Base-by-base conservation (phyloP, 2,329 filamentous ascomycete species). In the Colletotrichum godetiae region DNA sequence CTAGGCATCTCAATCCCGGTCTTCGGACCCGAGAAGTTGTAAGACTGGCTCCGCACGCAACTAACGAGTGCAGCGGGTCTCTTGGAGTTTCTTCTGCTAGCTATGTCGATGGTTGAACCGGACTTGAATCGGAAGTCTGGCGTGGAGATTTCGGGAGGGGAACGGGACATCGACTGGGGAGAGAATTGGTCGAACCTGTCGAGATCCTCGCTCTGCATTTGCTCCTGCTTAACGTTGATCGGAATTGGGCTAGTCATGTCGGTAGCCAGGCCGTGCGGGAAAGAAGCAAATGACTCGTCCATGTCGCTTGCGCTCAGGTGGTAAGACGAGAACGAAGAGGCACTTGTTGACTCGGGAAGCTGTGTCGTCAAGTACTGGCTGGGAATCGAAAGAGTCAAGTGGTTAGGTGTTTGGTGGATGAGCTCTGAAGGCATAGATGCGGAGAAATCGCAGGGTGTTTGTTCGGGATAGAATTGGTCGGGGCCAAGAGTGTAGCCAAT, bases 21-120 rank as follows among this genome's bases (percentile, higher is more conserved):
- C 79, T 86, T 87, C 8, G 87, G 85, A 31, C 78, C 80, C 3
- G 75, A 65, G 24, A 79, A 69, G 49, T 80, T 79, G 68, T 81
- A 84, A 0, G 87, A 84, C 53, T 82, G 84, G 75, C 82, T 86
- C 64, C 87, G 84, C 24, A 86, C 79, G 10, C 86, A 83, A 11
- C 81, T 81, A 53, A 87, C 83, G n/a, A 90, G 81, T 35, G 86
- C 84, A 33, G 88, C 83, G 1, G 86, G 86, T 4, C 84, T 84
- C 65, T 88, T 86, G 67, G 83, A 84, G 74, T 87, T 87, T 65
- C 89, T 85, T 58, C 89, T 85, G 22, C 85, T 86, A 19, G 88
- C 89, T 73, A 90, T 88, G 76, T 90, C 88, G 67, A 88, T 83
- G 0, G 85, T 84, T 11, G 87, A 85, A 0, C 88, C 85, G 1